These are phyloP conservation scores for Diutina neorugosa DNA, from an alignment of 1,139 yeast species.

Conservation along the genomic window DNA sequence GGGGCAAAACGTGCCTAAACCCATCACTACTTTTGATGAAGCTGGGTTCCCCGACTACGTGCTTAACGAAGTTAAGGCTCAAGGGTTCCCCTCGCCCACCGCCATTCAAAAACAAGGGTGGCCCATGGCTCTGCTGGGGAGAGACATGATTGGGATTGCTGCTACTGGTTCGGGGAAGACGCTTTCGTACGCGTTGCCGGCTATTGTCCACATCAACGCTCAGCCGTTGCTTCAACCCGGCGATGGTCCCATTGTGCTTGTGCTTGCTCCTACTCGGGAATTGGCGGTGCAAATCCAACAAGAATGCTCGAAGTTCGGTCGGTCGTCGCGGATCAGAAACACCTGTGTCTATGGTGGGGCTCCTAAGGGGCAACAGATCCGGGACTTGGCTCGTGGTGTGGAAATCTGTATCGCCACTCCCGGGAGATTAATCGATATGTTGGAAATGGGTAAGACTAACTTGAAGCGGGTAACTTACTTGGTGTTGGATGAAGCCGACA, in stretches of 20 bases:
- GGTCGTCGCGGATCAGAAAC: conserved; percentile 85
- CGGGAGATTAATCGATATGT: conserved; percentile 96
- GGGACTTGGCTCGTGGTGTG: conserved; percentile 90
- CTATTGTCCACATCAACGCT: conserved; percentile 95
- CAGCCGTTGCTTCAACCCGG: conserved; percentile 88
- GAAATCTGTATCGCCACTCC: conserved; percentile 96
- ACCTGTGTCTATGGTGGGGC: conserved; percentile 99
- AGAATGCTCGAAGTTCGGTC: conserved; percentile 92
- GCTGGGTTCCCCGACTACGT: conserved; percentile 96
- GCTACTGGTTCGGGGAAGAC: conserved; percentile 99
- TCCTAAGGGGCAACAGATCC: conserved; percentile 92
- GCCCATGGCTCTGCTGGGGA: conserved; percentile 99
- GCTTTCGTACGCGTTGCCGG: conserved; percentile 88
- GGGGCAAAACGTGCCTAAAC: conserved; percentile 88
- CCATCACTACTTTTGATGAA: conserved; percentile 85
- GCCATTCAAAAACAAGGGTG: conserved; percentile 98
- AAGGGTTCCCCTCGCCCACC: conserved; percentile 91
- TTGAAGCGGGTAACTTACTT: conserved; percentile 92
- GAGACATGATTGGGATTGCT: conserved; percentile 98
- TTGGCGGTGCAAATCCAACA: conserved; percentile 94
- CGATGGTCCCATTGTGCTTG: conserved; percentile 95
- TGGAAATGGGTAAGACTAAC: conserved; percentile 90
- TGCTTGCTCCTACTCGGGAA: conserved; percentile 97
- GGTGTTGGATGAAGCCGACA: conserved; percentile 93
- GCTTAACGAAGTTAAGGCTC: conserved; percentile 74